Conservation (phyloP, 2,329 filamentous ascomycete species). For the Trichoderma pleuroti region DNA sequence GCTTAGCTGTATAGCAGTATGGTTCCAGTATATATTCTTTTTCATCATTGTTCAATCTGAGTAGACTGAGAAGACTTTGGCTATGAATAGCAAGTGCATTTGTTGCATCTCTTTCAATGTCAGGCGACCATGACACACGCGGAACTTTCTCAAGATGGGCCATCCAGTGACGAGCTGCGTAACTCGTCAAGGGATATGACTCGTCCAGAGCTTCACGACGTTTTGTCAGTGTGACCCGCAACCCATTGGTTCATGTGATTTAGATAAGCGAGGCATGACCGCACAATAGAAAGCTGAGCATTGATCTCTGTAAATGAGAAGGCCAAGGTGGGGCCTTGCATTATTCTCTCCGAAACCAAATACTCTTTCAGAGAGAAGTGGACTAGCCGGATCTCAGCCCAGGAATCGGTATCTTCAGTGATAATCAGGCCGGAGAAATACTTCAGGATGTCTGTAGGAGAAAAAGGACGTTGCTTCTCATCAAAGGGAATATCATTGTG, state of each 20-base stretch:
- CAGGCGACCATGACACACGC: background rate
- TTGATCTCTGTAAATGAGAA: background rate
- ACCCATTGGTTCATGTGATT: fast-evolving
- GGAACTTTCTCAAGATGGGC: background rate
- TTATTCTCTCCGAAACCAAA: background rate
- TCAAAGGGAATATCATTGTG: background rate
- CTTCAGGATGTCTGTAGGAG: background rate
- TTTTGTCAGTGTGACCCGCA: fast-evolving
- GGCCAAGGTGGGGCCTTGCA: too few relatives aligned
- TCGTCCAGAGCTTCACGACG: fast-evolving
- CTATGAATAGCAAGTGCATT: background rate
- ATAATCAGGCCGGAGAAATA: background rate
- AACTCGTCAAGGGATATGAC: background rate
- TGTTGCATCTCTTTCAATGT: background rate
- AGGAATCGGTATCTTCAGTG: too few relatives aligned
- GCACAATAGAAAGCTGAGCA: background rate
- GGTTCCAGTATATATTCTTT: background rate
- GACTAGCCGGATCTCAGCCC: too few relatives aligned
- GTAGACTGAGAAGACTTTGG: background rate
- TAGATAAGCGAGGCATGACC: background rate
- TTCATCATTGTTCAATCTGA: too few relatives aligned
- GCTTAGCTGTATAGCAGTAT: background rate
- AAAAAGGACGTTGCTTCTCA: background rate
- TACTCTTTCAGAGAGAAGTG: background rate
- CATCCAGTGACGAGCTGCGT: background rate